Percentiles rank a stretch among this genome's conserved stretches.
phyloP scores from a whole-genome alignment of 1,284 basidiomycete species.

The Trichosporon asahii region DNA sequence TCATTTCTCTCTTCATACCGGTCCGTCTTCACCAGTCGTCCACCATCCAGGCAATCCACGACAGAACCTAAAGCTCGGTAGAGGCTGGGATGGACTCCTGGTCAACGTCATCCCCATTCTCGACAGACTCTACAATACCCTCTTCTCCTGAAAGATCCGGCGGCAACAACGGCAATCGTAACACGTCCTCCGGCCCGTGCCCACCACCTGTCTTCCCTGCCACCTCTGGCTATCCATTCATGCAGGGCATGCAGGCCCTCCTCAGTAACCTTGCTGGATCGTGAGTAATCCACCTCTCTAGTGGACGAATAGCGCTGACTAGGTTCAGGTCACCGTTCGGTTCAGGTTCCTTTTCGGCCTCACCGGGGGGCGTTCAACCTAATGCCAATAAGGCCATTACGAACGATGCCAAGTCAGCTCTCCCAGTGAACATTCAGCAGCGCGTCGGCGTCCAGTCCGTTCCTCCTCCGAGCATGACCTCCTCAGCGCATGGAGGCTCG shows the following conservation, averaged over 20 bases:
- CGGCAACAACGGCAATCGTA: constrained; percentile 19
- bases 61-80: neutral
- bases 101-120: constrained; percentile 39
- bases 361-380: constrained; percentile 8
- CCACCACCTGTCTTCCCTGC: constrained; percentile 16
- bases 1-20: neutral
- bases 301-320: neutral
- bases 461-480: neutral
- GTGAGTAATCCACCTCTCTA: constrained; percentile 20
- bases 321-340: constrained; percentile 17
- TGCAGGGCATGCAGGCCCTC: constrained; percentile 36
- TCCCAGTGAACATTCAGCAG: constrained; percentile 8
- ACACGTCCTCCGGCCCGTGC: constrained; percentile 10
- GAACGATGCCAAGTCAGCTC: constrained; percentile 10
- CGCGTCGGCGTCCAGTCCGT: neutral
- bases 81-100: constrained; percentile 32
- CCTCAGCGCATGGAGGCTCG: constrained; percentile 35
- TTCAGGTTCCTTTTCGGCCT: constrained; percentile 5
- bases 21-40: neutral
- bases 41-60: neutral
- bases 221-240: constrained; percentile 25
- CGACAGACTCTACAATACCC: constrained; percentile 34
- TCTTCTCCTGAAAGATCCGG: constrained; percentile 36
- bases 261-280: constrained; percentile 28
- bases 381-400: constrained; percentile 14